Evolutionary conservation across 495 filamentous ascomycete species (phyloP).

Genomic region (Viridothelium virens): DNA sequence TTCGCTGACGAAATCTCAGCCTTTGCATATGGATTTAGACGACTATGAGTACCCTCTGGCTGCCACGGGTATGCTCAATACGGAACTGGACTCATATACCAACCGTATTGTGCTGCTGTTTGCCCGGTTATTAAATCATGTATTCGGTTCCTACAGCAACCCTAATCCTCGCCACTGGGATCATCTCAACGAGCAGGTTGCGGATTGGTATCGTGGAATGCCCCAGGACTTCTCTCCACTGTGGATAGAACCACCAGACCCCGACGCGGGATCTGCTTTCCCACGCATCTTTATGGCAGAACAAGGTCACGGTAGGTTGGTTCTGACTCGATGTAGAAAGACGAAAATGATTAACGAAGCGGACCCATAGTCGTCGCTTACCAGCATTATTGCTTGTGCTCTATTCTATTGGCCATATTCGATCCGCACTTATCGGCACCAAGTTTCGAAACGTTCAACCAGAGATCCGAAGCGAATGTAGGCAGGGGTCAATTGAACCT

Average conservation of each 20-base stretch:
- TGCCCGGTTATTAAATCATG: conserved; percentile 17
- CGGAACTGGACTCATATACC: conserved; percentile 14
- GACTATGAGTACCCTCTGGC: conserved; percentile 17
- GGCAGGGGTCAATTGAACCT: not conserved
- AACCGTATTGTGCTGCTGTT: conserved; percentile 23
- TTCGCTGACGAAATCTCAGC: conserved; percentile 17
- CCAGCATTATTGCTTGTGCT: conserved; percentile 22
- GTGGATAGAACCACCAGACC: conserved; percentile 6
- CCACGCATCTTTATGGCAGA: conserved; percentile 13
- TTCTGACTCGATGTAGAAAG: not conserved
- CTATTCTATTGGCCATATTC: conserved; percentile 18
- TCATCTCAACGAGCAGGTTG: conserved; percentile 16
- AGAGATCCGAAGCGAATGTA: conserved; percentile 4
- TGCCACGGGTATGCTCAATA: conserved; percentile 15
- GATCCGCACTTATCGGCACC: conserved; percentile 7
- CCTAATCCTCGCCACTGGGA: conserved; percentile 13
- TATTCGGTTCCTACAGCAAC: conserved; percentile 13
- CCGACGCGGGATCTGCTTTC: conserved; percentile 12
- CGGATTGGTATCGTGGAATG: conserved; percentile 17
- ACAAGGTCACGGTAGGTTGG: conserved; percentile 12
- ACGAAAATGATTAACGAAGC: not conserved
- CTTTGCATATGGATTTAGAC: conserved; percentile 15
- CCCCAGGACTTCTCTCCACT: conserved; percentile 18
- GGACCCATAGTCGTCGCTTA: conserved; percentile 15
- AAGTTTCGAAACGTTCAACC: not conserved